Evolutionary conservation across 2,329 filamentous ascomycete genomes (phyloP).

Genomic region (Beauveria pseudobassiana): DNA sequence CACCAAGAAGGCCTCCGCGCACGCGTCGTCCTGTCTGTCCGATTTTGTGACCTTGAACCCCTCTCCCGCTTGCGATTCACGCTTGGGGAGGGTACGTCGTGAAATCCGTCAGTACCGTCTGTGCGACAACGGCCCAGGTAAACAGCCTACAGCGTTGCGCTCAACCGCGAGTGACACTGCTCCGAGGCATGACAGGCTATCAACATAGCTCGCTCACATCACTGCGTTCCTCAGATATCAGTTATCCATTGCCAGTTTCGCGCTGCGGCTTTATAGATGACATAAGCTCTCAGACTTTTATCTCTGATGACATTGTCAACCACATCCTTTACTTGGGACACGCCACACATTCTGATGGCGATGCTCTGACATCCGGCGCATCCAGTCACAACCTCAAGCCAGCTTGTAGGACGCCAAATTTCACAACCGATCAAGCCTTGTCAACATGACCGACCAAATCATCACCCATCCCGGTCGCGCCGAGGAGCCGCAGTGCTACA

Average conservation of each 20-base stretch:
- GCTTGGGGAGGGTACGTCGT: slow-evolving; percentile 19
- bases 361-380: background rate
- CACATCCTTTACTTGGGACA: background rate
- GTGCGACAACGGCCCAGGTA: background rate
- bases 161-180: background rate
- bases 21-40: background rate
- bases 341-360: background rate
- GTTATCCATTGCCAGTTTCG: background rate
- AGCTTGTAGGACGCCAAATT: background rate
- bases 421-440: background rate
- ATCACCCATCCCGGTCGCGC: slow-evolving; percentile 22
- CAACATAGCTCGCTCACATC: background rate
- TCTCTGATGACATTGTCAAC: background rate
- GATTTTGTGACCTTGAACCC: background rate
- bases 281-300: background rate
- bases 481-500: slow-evolving; percentile 41
- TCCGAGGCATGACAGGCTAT: background rate
- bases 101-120: background rate
- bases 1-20: slow-evolving; percentile 2
- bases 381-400: background rate
- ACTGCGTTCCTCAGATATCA: background rate
- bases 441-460: slow-evolving; percentile 23
- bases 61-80: slow-evolving; percentile 14
- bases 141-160: background rate
- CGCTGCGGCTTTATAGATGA: background rate